Percentiles rank a stretch among this genome's conserved stretches.
These are phyloP conservation scores for Schizophyllum commune DNA, from an alignment of 1,284 basidiomycete genomes.

Conservation along the genomic window DNA sequence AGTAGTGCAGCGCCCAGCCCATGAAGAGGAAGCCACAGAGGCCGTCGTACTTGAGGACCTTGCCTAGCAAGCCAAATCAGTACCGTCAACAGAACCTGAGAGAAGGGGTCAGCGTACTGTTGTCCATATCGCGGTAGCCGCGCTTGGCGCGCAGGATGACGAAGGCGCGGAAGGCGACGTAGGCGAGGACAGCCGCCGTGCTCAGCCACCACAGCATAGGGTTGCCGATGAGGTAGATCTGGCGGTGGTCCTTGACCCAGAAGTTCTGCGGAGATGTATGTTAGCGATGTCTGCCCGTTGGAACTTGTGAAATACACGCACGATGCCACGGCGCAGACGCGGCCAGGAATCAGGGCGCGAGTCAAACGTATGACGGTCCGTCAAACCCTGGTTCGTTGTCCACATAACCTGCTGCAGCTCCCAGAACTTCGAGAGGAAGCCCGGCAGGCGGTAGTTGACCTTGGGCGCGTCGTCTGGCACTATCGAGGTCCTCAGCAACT, in stretches of 20 bases:
- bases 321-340: constrained; percentile 83
- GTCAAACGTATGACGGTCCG: constrained; percentile 91
- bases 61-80: constrained; percentile 42
- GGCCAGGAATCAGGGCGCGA: constrained; percentile 92
- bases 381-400: constrained; percentile 94
- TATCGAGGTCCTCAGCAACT: constrained; percentile 21
- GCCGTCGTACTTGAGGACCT: constrained; percentile 87
- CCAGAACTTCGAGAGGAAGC: constrained; percentile 86
- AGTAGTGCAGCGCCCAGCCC: constrained; percentile 93
- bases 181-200: constrained; percentile 62
- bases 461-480: constrained; percentile 66
- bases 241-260: constrained; percentile 95
- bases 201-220: constrained; percentile 90
- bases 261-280: constrained; percentile 62
- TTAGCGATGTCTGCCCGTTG: background rate
- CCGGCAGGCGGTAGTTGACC: constrained; percentile 84
- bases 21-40: constrained; percentile 87
- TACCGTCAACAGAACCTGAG: background rate
- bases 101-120: constrained; percentile 49
- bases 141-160: constrained; percentile 86
- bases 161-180: constrained; percentile 64
- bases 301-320: constrained; percentile 32
- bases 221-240: constrained; percentile 95
- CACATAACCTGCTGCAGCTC: constrained; percentile 97
- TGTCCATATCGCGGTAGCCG: constrained; percentile 86